phyloP scores from a whole-genome alignment of 1,284 basidiomycete species.

The Tilletia walkeri region DNA sequence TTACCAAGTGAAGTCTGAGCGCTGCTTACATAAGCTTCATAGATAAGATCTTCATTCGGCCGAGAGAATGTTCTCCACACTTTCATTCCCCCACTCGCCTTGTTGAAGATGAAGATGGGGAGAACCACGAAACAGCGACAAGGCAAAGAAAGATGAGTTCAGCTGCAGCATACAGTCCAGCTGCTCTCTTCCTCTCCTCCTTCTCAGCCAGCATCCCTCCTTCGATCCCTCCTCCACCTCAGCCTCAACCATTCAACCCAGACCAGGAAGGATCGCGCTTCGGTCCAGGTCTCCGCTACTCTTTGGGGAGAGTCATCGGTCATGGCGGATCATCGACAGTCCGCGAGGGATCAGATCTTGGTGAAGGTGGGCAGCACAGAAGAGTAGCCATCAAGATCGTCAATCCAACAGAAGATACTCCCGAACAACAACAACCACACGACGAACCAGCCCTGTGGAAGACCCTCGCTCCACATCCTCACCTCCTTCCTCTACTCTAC shows the following conservation, averaged over 20 bases:
- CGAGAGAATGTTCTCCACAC: too few species aligned
- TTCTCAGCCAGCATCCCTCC: too few species aligned
- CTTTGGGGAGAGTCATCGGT: slow-evolving; percentile 74
- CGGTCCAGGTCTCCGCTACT: slow-evolving; percentile 61
- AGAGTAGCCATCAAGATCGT: slow-evolving; percentile 45
- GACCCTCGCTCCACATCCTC: slow-evolving; percentile 34
- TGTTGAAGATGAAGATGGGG: too few species aligned
- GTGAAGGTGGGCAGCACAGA: slow-evolving; percentile 23
- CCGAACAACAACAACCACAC: slow-evolving; percentile 12
- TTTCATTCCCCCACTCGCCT: too few species aligned
- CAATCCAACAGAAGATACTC: slow-evolving; percentile 19
- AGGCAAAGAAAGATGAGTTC: too few species aligned
- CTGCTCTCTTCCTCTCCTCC: too few species aligned
- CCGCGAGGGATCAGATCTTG: slow-evolving; percentile 61
- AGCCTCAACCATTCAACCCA: slow-evolving; percentile 22
- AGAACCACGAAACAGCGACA: too few species aligned
- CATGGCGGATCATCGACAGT: slow-evolving; percentile 85
- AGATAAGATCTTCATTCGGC: too few species aligned
- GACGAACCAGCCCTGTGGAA: slow-evolving; percentile 45
- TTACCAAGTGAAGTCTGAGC: too few species aligned
- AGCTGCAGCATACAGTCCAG: too few species aligned
- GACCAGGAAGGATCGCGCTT: slow-evolving; percentile 42
- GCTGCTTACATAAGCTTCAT: too few species aligned
- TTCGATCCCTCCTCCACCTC: slow-evolving; percentile 18
- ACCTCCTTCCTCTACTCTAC: slow-evolving; percentile 42